These are phyloP conservation scores for Abortiporus biennis DNA, from an alignment of 1,284 basidiomycete species.

Conservation along the genomic window DNA sequence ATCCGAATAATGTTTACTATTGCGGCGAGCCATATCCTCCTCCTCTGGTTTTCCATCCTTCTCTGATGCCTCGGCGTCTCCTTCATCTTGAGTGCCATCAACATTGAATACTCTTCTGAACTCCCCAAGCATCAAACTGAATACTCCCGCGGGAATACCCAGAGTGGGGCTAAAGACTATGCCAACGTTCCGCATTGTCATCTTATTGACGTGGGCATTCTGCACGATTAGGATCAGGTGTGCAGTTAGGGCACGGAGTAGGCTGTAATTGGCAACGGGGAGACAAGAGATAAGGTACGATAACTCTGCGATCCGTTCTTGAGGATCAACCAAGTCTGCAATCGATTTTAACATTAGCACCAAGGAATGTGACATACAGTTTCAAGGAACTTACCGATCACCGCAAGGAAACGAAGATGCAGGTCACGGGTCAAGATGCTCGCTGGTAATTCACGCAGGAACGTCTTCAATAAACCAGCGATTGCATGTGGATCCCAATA, in stretches of 20 bases:
- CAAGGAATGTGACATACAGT: too few relatives aligned
- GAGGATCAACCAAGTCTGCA: constrained; percentile 80
- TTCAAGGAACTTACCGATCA: constrained; percentile 82
- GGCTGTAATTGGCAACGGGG: constrained; percentile 89
- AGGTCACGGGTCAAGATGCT: constrained; percentile 90
- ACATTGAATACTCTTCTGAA: constrained; percentile 88
- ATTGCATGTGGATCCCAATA: constrained; percentile 96
- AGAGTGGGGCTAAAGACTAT: constrained; percentile 97
- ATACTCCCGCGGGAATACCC: constrained; percentile 91
- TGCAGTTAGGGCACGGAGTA: constrained; percentile 90
- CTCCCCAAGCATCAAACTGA: constrained; percentile 87
- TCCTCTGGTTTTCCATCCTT: constrained; percentile 31
- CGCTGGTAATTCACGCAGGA: constrained; percentile 84
- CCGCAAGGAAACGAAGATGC: constrained; percentile 82
- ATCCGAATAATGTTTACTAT: constrained; percentile 75
- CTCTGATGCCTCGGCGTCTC: constrained; percentile 22
- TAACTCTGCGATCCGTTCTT: constrained; percentile 85
- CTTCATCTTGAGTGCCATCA: constrained; percentile 32
- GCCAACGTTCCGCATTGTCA: constrained; percentile 98
- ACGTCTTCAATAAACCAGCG: constrained; percentile 87
- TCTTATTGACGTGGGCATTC: constrained; percentile 90
- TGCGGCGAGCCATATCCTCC: constrained; percentile 44
- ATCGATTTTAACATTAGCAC: too few relatives aligned
- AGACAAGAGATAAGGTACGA: constrained; percentile 82
- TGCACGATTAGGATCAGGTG: constrained; percentile 95